Evolutionary conservation across 2,329 filamentous ascomycete species (phyloP).

Genomic region (Dichotomopilus funicola): DNA sequence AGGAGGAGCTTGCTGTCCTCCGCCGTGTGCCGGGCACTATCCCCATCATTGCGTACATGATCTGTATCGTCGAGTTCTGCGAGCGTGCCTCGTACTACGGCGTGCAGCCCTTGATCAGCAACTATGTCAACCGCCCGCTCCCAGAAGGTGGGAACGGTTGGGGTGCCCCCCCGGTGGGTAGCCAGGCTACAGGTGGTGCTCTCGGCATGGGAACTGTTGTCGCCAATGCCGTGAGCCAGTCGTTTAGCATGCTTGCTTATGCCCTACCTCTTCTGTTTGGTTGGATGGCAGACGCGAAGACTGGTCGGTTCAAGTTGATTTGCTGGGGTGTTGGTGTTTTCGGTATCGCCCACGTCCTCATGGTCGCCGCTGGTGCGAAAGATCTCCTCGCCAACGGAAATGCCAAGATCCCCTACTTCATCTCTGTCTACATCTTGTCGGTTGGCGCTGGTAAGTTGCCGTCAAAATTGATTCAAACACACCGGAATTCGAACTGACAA

Average conservation of each 20-base stretch:
- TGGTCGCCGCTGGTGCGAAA: slow-evolving; percentile 53
- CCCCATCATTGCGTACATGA: slow-evolving; percentile 46
- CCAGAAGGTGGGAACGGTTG: slow-evolving; percentile 44
- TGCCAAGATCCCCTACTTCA: slow-evolving; percentile 50
- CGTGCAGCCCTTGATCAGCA: slow-evolving; percentile 47
- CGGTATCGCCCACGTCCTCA: slow-evolving; percentile 60
- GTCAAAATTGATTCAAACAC: background rate
- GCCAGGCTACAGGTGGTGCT: slow-evolving; percentile 49
- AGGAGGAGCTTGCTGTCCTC: slow-evolving; percentile 46
- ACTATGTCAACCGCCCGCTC: slow-evolving; percentile 56
- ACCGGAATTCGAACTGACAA: background rate
- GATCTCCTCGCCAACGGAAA: slow-evolving; percentile 38
- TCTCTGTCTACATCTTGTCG: slow-evolving; percentile 49
- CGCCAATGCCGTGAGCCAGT: slow-evolving; percentile 46
- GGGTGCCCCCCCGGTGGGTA: slow-evolving; percentile 35
- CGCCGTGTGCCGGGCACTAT: slow-evolving; percentile 47
- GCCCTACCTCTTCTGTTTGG: slow-evolving; percentile 48
- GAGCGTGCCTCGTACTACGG: slow-evolving; percentile 58
- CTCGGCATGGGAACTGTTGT: slow-evolving; percentile 50
- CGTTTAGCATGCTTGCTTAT: slow-evolving; percentile 53
- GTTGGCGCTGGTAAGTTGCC: slow-evolving; percentile 55
- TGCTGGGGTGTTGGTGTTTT: slow-evolving; percentile 62
- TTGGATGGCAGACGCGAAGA: slow-evolving; percentile 59
- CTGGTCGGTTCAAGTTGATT: slow-evolving; percentile 66
- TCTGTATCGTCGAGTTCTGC: slow-evolving; percentile 54